These are phyloP conservation scores for Pisolithus albus DNA, from an alignment of 768 basidiomycete species.

Conservation along the genomic window DNA sequence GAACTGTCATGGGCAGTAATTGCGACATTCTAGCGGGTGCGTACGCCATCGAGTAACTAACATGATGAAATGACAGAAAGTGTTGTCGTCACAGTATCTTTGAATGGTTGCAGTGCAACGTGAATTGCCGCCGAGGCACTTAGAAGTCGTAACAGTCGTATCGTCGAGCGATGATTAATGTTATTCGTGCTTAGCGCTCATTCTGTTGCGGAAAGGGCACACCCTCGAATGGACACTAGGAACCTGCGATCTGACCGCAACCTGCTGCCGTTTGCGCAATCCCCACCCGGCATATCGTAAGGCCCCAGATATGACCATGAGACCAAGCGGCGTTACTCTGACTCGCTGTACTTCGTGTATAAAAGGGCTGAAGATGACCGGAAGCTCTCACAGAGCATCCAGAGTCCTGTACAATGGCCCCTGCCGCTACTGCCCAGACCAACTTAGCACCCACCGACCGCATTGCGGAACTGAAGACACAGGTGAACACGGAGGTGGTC, in stretches of 20 bases:
- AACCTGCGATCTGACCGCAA: no score
- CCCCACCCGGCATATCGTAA: no score
- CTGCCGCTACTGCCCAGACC: constrained; percentile 39
- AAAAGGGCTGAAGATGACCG: not conserved
- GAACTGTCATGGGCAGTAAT: not conserved
- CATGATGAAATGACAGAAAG: not conserved
- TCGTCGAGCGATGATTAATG: no score
- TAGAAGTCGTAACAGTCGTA: no score
- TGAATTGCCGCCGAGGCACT: no score
- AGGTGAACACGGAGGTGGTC: constrained; percentile 25
- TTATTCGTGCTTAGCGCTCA: no score
- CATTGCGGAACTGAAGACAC: constrained; percentile 20
- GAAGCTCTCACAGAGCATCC: not conserved
- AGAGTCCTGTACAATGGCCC: constrained; percentile 35
- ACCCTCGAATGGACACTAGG: no score
- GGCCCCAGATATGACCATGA: no score
- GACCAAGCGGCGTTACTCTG: no score
- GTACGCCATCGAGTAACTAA: not conserved
- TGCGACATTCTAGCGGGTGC: not conserved
- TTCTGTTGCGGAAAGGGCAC: not conserved
- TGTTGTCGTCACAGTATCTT: not conserved
- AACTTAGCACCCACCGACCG: constrained; percentile 11
- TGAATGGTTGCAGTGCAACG: no score
- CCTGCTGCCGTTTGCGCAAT: no score
- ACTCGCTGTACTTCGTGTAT: not conserved